Evolutionary conservation across 805 yeast genomes (phyloP), one percentile per base, ranked within the genome.

Genomic region (Debaryomyces tyrocola): DNA sequence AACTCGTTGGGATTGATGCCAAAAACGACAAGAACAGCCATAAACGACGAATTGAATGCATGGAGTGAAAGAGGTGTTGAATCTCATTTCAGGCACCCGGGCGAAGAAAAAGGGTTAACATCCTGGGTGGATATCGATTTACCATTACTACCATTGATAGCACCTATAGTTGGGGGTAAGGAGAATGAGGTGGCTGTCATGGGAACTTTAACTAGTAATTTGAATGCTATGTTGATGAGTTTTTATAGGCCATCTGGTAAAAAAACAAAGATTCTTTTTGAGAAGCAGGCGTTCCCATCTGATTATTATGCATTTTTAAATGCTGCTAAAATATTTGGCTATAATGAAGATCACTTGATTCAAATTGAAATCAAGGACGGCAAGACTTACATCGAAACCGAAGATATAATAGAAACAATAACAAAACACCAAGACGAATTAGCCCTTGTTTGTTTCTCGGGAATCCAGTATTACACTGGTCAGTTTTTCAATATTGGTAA

Each of bases 1-100:
- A 92, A 91, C 69, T 89, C 96, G n/a, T 78, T 91, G 6, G 98
- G 98, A 0, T 68, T 91, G 48, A 87, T 90, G 91, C 97, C 98
- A 0, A 70, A 66, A 42, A 59, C 70, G 6, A 83, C 91, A 0
- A 70, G 79, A 29, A 51, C 53, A 6, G 86, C 87, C 12, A 69
- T 91, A 12, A 65, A 66, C 41, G 75, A 70, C 35, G 97, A 91
- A 63, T 69, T 91, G 41, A 78, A 82, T 52, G 96, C 94, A 0
- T 91, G 98, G 98, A 73, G 80, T 27, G 72, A 63, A 21, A 70
- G 90, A 29, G 98, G 84, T 2, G 98, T 91, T 6, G 90, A 87
- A 51, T 80, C 94, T 0, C 98, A 91, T 64, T 85, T 85, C 66
- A 76, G 81, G 47, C 95, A 87, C 57, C 84, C 85, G 0, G 72